A percentile compares a stretch with the other conserved stretches of the same genome.
These are phyloP conservation scores for Rusavskia elegans DNA, from an alignment of 495 filamentous ascomycete genomes.

Conservation along the genomic window DNA sequence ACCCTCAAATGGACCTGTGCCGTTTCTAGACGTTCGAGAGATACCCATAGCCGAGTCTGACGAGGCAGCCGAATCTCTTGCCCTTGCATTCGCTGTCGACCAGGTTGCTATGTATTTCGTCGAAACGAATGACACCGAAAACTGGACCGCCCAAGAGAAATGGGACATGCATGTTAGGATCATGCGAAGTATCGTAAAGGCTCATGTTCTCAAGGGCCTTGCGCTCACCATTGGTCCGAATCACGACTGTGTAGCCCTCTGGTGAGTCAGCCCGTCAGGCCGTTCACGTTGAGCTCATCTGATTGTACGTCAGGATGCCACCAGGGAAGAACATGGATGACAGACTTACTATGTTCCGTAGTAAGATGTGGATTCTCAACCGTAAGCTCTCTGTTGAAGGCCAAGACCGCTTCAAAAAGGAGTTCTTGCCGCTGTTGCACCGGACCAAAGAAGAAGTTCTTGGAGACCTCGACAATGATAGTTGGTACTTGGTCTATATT, in stretches of 20 bases:
- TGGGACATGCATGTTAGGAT: slow-evolving; percentile 62
- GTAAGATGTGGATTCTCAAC: slow-evolving; percentile 55
- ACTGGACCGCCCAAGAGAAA: slow-evolving; percentile 42
- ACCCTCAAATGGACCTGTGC: background rate
- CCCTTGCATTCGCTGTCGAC: slow-evolving; percentile 61
- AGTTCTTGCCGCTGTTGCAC: slow-evolving; percentile 63
- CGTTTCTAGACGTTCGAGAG: slow-evolving; percentile 30
- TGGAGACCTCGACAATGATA: slow-evolving; percentile 41
- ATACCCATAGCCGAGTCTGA: slow-evolving; percentile 46
- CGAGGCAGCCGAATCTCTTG: slow-evolving; percentile 48
- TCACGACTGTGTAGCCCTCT: slow-evolving; percentile 61
- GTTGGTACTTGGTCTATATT: slow-evolving; percentile 66
- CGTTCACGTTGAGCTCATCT: background rate
- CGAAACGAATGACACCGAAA: slow-evolving; percentile 42
- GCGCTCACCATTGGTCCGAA: slow-evolving; percentile 56
- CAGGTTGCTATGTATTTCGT: slow-evolving; percentile 56
- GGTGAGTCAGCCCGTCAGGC: slow-evolving; percentile 34
- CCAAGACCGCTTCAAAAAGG: slow-evolving; percentile 52
- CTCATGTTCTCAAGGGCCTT: slow-evolving; percentile 53
- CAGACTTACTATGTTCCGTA: slow-evolving; percentile 49
- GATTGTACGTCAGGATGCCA: slow-evolving; percentile 43
- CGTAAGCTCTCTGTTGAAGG: slow-evolving; percentile 45
- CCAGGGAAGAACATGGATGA: slow-evolving; percentile 60
- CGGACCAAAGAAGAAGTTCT: slow-evolving; percentile 50
- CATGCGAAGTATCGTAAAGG: slow-evolving; percentile 54